Conservation (phyloP, 768 basidiomycete genomes). For the Candolleomyces aberdarensis region DNA sequence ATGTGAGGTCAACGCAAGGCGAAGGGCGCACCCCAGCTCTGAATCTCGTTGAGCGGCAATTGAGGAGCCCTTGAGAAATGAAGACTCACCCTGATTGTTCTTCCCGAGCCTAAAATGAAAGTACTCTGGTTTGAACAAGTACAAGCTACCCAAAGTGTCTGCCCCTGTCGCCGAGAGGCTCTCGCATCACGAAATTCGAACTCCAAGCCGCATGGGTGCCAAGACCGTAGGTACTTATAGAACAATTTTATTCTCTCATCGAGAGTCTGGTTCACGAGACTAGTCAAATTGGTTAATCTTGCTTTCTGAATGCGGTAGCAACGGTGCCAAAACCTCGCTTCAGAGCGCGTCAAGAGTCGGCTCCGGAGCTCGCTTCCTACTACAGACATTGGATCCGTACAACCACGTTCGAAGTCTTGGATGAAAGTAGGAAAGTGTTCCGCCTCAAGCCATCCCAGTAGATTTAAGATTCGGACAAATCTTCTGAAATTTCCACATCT, state of each 20-base stretch:
- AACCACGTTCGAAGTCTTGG: neutral
- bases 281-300: neutral
- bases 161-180: neutral
- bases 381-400: too few relatives aligned
- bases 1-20: conserved; percentile 50
- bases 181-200: neutral
- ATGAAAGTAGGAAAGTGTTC: neutral
- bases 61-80: neutral
- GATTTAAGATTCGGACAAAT: too few relatives aligned
- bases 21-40: conserved; percentile 57
- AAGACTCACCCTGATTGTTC: conserved; percentile 38
- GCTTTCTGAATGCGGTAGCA: too few relatives aligned
- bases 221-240: neutral
- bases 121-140: conserved; percentile 41
- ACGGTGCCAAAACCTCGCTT: too few relatives aligned
- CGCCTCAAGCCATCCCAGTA: too few relatives aligned
- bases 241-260: neutral
- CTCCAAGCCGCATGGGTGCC: neutral
- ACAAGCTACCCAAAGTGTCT: neutral
- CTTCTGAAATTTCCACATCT: too few relatives aligned
- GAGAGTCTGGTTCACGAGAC: neutral
- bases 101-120: conserved; percentile 46
- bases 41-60: neutral
- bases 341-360: too few relatives aligned
- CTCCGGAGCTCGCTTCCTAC: too few relatives aligned